A percentile compares a stretch with the other conserved stretches of the same genome.
Evolutionary conservation across 495 filamentous ascomycete genomes (phyloP).

Genomic region (Aspergillus kassunensis): DNA sequence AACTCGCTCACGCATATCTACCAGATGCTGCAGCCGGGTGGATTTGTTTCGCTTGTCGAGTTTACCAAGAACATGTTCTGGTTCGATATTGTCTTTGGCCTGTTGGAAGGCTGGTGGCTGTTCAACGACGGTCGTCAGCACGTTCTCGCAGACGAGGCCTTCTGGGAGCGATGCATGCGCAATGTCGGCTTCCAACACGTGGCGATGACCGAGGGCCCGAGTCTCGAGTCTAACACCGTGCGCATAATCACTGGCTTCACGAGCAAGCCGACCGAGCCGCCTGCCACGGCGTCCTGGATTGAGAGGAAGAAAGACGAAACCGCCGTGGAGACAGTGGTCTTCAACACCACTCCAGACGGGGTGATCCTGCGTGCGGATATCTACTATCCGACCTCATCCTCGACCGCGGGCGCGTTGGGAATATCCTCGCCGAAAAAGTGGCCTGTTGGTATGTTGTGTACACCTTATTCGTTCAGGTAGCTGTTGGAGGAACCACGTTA

Average conservation of each 20-base stretch:
- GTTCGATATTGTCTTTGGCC: constrained; percentile 44
- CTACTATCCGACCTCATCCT: constrained; percentile 31
- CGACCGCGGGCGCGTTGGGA: too few relatives aligned
- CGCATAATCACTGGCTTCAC: constrained; percentile 7
- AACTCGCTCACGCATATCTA: constrained; percentile 28
- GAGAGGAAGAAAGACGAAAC: too few relatives aligned
- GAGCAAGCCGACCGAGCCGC: too few relatives aligned
- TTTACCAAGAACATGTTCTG: constrained; percentile 36
- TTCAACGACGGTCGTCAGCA: constrained; percentile 44
- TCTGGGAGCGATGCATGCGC: constrained; percentile 32
- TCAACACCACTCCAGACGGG: neutral
- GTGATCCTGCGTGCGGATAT: constrained; percentile 31
- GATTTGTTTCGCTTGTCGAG: constrained; percentile 42
- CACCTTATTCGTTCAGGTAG: too few relatives aligned
- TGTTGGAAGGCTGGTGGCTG: constrained; percentile 50
- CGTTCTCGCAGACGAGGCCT: constrained; percentile 20
- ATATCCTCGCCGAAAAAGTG: too few relatives aligned
- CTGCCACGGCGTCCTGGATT: too few relatives aligned
- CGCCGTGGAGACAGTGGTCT: neutral
- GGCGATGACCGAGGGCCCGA: constrained; percentile 27
- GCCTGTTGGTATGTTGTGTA: constrained; percentile 13
- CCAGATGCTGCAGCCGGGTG: constrained; percentile 34
- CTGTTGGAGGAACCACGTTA: too few relatives aligned
- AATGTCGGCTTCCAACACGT: constrained; percentile 32
- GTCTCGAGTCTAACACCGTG: neutral